Evolutionary conservation across 768 basidiomycete genomes (phyloP).

Genomic region (Phlegmacium glaucopus): DNA sequence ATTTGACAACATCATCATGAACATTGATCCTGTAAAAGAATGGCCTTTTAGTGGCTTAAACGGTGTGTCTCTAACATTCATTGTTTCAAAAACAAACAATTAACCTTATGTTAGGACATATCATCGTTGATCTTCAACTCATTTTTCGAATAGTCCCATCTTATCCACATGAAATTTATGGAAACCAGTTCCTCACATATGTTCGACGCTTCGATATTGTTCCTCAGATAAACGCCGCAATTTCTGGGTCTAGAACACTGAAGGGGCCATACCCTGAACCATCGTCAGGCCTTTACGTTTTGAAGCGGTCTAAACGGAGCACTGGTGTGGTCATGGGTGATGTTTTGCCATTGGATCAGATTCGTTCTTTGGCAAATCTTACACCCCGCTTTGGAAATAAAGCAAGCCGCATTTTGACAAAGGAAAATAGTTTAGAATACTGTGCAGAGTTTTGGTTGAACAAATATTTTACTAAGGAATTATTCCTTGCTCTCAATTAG

Average conservation of each 20-base stretch:
- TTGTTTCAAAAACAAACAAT: background rate
- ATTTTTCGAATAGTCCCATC: slow-evolving; percentile 7
- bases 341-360: too few species aligned
- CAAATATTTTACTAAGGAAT: too few species aligned
- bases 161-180: background rate
- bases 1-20: slow-evolving; percentile 18
- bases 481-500: too few species aligned
- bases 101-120: slow-evolving; percentile 11
- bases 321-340: too few species aligned
- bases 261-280: background rate
- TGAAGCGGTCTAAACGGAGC: too few species aligned
- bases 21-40: slow-evolving; percentile 4
- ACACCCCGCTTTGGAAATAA: too few species aligned
- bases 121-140: slow-evolving; percentile 6
- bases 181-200: slow-evolving; percentile 21
- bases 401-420: too few species aligned
- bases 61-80: slow-evolving; percentile 6
- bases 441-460: too few species aligned
- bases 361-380: too few species aligned
- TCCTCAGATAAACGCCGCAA: slow-evolving; percentile 5
- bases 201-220: slow-evolving; percentile 21
- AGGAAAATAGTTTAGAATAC: too few species aligned
- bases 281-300: too few species aligned
- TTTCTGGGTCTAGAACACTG: background rate
- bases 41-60: slow-evolving; percentile 20